Evolutionary conservation across 768 basidiomycete species (phyloP).

Genomic region (Rhizopogon vulgaris): DNA sequence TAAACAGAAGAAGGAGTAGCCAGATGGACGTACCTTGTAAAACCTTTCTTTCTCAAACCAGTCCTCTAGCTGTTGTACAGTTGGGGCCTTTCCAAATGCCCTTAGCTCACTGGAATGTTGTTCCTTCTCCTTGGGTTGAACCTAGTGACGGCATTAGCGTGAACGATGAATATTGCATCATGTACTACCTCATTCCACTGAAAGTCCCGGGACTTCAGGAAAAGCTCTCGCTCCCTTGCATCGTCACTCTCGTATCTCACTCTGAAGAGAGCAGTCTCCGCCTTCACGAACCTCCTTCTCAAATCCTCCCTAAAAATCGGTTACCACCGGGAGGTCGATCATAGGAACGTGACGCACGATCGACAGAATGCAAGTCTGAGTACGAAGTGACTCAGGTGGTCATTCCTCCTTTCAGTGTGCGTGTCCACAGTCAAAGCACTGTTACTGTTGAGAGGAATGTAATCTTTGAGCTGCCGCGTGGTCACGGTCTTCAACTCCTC

Average conservation of each 20-base stretch:
- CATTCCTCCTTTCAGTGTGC: constrained; percentile 67
- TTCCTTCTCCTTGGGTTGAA: constrained; percentile 50
- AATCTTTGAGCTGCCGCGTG: constrained; percentile 58
- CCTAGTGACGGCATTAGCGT: constrained; percentile 32
- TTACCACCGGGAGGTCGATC: not conserved
- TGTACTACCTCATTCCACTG: constrained; percentile 53
- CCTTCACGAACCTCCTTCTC: constrained; percentile 80
- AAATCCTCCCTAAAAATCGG: constrained; percentile 70
- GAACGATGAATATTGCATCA: not conserved
- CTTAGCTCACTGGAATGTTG: constrained; percentile 41
- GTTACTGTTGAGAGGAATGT: constrained; percentile 64
- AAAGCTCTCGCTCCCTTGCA: constrained; percentile 49
- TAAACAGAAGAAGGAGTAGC: not conserved
- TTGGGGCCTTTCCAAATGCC: constrained; percentile 21
- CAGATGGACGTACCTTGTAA: constrained; percentile 56
- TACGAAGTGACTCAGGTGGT: constrained; percentile 92
- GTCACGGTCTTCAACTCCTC: constrained; percentile 71
- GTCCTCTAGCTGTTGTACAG: not conserved
- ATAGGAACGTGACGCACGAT: constrained; percentile 56
- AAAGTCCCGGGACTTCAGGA: constrained; percentile 61
- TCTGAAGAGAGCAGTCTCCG: constrained; percentile 80
- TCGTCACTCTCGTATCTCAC: constrained; percentile 71
- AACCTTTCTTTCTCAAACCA: constrained; percentile 27
- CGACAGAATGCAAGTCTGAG: constrained; percentile 92
- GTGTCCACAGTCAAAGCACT: constrained; percentile 41